These are phyloP conservation scores for Ajuga reptans DNA, from an alignment of 305 asterid species.

Conservation along the genomic window DNA sequence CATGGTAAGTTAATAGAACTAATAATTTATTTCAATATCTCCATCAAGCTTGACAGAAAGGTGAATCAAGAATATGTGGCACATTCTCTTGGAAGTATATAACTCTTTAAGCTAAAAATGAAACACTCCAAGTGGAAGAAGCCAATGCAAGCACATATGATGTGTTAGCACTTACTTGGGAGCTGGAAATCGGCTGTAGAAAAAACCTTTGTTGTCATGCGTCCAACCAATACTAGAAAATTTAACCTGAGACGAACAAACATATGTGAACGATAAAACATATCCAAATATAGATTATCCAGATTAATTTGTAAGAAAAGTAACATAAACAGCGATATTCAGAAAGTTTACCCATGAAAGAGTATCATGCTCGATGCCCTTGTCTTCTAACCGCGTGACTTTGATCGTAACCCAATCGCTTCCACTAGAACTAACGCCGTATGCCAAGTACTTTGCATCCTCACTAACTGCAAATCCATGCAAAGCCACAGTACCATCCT, in stretches of 20 bases:
- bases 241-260: conserved; percentile 46
- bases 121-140: not conserved
- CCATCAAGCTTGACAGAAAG: not conserved
- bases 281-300: not conserved
- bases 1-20: no score
- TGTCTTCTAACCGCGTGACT: conserved; percentile 50
- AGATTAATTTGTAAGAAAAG: no score
- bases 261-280: not conserved
- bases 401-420: conserved; percentile 79
- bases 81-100: not conserved
- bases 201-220: conserved; percentile 63
- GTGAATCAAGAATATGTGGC: not conserved
- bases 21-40: no score
- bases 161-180: conserved; percentile 44
- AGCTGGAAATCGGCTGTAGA: conserved; percentile 69
- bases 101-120: not conserved
- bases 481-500: conserved; percentile 60
- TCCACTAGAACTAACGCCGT: conserved; percentile 60
- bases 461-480: conserved; percentile 43
- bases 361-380: conserved; percentile 32
- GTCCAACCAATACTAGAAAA: conserved; percentile 60
- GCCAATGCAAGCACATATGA: not conserved
- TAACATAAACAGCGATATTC: not conserved
- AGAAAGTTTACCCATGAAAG: conserved; percentile 55
- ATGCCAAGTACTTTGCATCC: conserved; percentile 57